A percentile compares a stretch with the other conserved stretches of the same genome.
These are phyloP conservation scores for Daphne laureola DNA, from an alignment of 441 rosid genomes.

Conservation along the genomic window DNA sequence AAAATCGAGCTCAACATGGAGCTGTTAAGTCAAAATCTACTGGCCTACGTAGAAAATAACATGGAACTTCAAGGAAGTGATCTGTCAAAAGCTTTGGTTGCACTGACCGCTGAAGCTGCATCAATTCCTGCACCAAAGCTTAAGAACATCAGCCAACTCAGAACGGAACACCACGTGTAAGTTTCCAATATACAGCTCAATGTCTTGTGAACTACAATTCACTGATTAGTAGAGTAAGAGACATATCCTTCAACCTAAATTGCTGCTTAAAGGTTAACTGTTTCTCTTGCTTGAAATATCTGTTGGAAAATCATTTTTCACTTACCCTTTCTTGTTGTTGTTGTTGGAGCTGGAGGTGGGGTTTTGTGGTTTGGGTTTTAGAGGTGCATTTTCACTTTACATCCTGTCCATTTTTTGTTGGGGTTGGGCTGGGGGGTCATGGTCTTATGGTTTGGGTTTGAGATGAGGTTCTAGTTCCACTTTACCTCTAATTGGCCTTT, in stretches of 20 bases:
- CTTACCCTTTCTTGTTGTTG: too few species aligned
- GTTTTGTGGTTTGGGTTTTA: too few species aligned
- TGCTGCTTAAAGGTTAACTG: too few species aligned
- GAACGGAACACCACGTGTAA: conserved; percentile 62
- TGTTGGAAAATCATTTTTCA: too few species aligned
- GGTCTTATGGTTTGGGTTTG: too few species aligned
- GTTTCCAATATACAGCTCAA: conserved; percentile 20
- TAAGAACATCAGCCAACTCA: conserved; percentile 32
- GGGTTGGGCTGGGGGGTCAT: too few species aligned
- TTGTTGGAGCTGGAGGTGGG: too few species aligned
- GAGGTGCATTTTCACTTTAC: too few species aligned
- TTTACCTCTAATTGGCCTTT: conserved; percentile 11
- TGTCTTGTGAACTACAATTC: conserved; percentile 7
- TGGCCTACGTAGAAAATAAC: conserved; percentile 40
- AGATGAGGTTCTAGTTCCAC: too few species aligned
- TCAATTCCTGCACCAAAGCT: conserved; percentile 37
- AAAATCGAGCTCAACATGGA: conserved; percentile 44
- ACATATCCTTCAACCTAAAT: too few species aligned
- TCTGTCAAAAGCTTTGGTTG: conserved; percentile 53
- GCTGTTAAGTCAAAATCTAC: conserved; percentile 43
- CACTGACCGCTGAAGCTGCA: conserved; percentile 39
- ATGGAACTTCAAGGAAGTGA: conserved; percentile 43
- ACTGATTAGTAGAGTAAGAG: not conserved
- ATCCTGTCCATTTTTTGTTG: too few species aligned
- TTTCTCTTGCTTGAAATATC: too few species aligned